Percentiles rank a stretch among this genome's conserved stretches.
These are phyloP conservation scores for Kodamaea jinghongensis DNA, from an alignment of 805 yeast genomes.

Conservation along the genomic window DNA sequence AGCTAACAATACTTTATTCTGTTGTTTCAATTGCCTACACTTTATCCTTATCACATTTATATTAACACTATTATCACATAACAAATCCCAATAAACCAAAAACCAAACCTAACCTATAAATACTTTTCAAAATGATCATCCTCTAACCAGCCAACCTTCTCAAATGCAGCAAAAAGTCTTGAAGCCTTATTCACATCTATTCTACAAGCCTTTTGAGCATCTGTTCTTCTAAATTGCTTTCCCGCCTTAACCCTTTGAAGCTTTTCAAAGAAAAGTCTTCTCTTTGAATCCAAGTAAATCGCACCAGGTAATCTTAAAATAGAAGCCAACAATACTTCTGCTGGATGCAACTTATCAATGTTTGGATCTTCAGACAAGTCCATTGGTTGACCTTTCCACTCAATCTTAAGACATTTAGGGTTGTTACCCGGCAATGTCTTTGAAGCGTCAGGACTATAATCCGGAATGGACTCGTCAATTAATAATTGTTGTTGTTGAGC, in stretches of 20 bases:
- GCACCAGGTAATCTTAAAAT: constrained; percentile 86
- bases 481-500: constrained; percentile 46
- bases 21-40: too few species aligned
- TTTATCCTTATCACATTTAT: too few species aligned
- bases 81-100: not conserved
- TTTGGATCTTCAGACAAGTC: constrained; percentile 79
- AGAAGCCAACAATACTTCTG: constrained; percentile 82
- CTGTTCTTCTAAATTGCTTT: constrained; percentile 89
- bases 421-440: constrained; percentile 60
- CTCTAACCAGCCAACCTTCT: constrained; percentile 87
- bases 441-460: constrained; percentile 70
- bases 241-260: constrained; percentile 68
- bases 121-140: constrained; percentile 57
- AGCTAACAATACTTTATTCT: too few species aligned
- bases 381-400: constrained; percentile 99
- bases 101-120: constrained; percentile 12
- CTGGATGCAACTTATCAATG: constrained; percentile 75
- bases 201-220: constrained; percentile 96
- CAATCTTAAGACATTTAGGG: constrained; percentile 74
- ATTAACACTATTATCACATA: too few species aligned
- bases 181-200: constrained; percentile 97
- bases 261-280: constrained; percentile 85
- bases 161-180: constrained; percentile 84
- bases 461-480: constrained; percentile 71
- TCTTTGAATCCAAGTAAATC: constrained; percentile 63